Percentiles rank a stretch among this genome's conserved stretches.
Evolutionary conservation across 2,329 filamentous ascomycete genomes (phyloP).

Genomic region (Talaromyces marneffei): DNA sequence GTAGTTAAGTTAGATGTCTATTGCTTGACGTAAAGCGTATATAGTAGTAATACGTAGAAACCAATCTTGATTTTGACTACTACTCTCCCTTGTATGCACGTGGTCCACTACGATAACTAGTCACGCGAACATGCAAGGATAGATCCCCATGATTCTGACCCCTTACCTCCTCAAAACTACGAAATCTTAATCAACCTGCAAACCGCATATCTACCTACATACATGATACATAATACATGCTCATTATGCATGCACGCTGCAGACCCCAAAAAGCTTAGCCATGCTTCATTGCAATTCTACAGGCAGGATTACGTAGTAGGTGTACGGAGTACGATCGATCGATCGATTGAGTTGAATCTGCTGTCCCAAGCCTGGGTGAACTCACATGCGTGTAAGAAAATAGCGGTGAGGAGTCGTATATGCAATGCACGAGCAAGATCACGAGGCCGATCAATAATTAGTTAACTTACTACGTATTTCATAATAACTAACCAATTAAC

Average conservation of each 20-base stretch:
- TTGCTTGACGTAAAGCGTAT: neutral
- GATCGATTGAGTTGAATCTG: neutral
- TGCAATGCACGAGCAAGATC: neutral
- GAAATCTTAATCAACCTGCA: neutral
- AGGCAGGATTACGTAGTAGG: neutral
- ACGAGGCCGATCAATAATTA: neutral
- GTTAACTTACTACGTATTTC: too few relatives aligned
- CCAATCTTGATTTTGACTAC: neutral
- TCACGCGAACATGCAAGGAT: neutral
- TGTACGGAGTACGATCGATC: neutral
- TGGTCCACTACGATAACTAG: neutral
- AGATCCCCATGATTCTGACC: neutral
- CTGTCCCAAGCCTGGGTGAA: neutral
- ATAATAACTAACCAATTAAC: too few relatives aligned
- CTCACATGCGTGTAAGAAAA: neutral
- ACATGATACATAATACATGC: neutral
- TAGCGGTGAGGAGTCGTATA: neutral
- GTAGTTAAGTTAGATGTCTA: too few relatives aligned
- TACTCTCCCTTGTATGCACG: neutral
- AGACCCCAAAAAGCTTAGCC: neutral
- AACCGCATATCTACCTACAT: neutral
- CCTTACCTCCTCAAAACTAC: neutral
- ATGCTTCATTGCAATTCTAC: neutral
- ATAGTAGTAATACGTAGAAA: neutral
- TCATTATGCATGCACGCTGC: neutral